These are phyloP conservation scores for Capniomyces stellatus DNA, from an alignment of 371 early-diverging fungal genomes.

Conservation along the genomic window DNA sequence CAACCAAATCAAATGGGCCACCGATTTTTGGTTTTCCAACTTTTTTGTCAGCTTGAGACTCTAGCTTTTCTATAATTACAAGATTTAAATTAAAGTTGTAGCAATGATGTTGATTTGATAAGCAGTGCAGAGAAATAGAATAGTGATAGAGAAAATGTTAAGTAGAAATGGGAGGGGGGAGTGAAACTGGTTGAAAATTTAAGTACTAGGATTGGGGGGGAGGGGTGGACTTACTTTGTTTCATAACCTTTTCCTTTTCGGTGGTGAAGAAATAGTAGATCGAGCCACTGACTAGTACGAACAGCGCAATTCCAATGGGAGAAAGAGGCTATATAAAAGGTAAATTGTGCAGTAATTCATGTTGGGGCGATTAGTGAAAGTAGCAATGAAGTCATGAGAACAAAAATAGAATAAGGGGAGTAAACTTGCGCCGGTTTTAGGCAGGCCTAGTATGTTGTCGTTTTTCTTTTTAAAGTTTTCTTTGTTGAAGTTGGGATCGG, in stretches of 20 bases:
- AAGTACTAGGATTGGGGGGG: no score
- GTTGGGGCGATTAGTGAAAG: no score
- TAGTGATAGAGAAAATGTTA: no score
- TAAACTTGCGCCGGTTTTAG: not conserved
- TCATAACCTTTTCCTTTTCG: slow-evolving; percentile 15
- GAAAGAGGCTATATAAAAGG: slow-evolving; percentile 16
- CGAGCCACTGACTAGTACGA: slow-evolving; percentile 14
- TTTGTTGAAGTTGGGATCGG: no score
- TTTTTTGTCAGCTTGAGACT: slow-evolving; percentile 4
- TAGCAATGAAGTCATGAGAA: no score
- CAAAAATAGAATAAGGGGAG: no score
- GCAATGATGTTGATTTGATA: not conserved
- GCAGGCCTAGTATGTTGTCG: no score
- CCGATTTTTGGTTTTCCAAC: slow-evolving; percentile 80
- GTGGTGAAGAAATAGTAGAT: slow-evolving; percentile 21
- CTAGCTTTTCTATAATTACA: not conserved
- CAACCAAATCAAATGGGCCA: slow-evolving; percentile 70
- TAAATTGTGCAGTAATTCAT: no score
- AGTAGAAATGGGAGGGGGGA: no score
- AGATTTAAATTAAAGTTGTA: not conserved
- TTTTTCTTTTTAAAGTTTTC: no score
- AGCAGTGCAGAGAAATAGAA: no score
- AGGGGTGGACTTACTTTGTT: slow-evolving; percentile 7
- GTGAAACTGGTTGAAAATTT: no score
- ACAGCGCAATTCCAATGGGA: slow-evolving; percentile 20